phyloP scores from a whole-genome alignment of 2,329 filamentous ascomycete genomes.

The Cladosporium sp. region DNA sequence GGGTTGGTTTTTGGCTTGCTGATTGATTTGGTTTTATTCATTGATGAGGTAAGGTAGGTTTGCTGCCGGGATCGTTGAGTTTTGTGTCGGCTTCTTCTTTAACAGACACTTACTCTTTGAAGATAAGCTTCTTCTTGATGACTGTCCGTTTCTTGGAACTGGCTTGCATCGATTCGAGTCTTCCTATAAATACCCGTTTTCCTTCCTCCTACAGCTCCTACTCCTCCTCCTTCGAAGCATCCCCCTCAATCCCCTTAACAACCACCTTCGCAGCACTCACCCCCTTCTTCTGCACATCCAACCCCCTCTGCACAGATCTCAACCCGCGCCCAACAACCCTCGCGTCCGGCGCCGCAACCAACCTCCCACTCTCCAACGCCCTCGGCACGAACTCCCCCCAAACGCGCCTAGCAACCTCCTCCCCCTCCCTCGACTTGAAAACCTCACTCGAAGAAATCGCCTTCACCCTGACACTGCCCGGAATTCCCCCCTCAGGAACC shows the following conservation, averaged over 20 bases:
- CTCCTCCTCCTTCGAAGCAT: neutral
- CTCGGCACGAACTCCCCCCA: conserved; percentile 6
- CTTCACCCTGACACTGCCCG: conserved; percentile 22
- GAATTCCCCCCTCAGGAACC: conserved; percentile 22
- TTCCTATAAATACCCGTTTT: too few species aligned
- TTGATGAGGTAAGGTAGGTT: too few species aligned
- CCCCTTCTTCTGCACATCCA: neutral
- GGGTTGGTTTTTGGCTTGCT: too few species aligned
- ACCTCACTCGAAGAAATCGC: conserved; percentile 19
- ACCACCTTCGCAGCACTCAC: conserved; percentile 1
- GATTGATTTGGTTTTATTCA: too few species aligned
- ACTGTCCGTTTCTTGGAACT: too few species aligned
- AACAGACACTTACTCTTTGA: too few species aligned
- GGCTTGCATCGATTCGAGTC: too few species aligned
- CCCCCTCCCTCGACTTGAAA: conserved; percentile 23
- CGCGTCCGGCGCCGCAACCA: neutral
- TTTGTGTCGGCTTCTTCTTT: too few species aligned
- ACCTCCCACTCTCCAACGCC: neutral
- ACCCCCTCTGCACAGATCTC: neutral
- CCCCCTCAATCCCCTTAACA: neutral
- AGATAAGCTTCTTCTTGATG: too few species aligned
- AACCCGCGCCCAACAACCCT: neutral
- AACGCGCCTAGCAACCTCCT: conserved; percentile 26
- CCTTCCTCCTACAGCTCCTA: neutral
- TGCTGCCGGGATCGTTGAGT: too few species aligned